Evolutionary conservation across 2,329 filamentous ascomycete genomes (phyloP).

Genomic region (Sphaceloma murrayae): DNA sequence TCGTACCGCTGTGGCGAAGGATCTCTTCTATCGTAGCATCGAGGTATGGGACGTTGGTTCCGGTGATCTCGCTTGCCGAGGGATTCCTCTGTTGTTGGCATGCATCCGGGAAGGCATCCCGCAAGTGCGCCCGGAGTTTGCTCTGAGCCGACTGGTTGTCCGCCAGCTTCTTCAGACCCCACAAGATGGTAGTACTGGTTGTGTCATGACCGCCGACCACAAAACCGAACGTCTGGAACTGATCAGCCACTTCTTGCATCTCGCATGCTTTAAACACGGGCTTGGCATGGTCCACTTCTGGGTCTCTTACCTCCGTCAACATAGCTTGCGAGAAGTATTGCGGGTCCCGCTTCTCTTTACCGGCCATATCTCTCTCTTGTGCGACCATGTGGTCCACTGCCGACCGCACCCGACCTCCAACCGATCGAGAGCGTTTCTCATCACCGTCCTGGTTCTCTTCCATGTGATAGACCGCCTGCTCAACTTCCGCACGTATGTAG

Average conservation of each 20-base stretch:
- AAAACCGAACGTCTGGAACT: conserved; percentile 23
- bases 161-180: conserved; percentile 35
- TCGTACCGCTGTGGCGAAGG: conserved; percentile 28
- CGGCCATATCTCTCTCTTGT: conserved; percentile 27
- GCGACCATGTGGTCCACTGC: conserved; percentile 32
- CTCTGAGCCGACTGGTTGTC: conserved; percentile 29
- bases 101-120: conserved; percentile 19
- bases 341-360: conserved; percentile 27
- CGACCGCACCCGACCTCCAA: conserved; percentile 22
- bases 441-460: no score
- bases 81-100: conserved; percentile 21
- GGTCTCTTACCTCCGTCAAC: not conserved
- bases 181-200: conserved; percentile 34
- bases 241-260: conserved; percentile 18
- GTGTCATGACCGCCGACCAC: conserved; percentile 38
- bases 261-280: conserved; percentile 20
- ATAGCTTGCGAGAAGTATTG: not conserved
- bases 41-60: conserved; percentile 32
- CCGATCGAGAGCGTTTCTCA: conserved; percentile 19
- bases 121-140: conserved; percentile 29
- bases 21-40: conserved; percentile 36
- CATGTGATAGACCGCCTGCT: not conserved
- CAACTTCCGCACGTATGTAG: not conserved
- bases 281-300: no score
- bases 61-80: conserved; percentile 27